Percentiles rank a stretch among this genome's conserved stretches.
phyloP scores from a whole-genome alignment of 2,329 filamentous ascomycete species.

The Alternaria conjuncta region DNA sequence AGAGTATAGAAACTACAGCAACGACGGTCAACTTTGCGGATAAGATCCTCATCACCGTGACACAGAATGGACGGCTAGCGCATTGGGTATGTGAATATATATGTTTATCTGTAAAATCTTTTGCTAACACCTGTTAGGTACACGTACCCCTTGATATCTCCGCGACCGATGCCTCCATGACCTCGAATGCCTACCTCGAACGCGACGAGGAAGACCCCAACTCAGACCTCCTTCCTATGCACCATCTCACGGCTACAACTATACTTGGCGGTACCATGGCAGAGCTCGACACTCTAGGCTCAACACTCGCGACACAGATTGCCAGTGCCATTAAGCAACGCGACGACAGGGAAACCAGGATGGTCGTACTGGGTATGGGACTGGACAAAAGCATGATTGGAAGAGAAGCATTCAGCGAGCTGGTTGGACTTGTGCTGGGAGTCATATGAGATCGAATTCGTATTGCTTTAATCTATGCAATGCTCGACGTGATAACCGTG shows the following conservation, averaged over 20 bases:
- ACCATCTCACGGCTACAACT: slow-evolving; percentile 84
- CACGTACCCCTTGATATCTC: slow-evolving; percentile 79
- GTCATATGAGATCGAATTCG: slow-evolving; percentile 33
- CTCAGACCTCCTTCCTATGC: slow-evolving; percentile 70
- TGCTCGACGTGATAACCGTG: slow-evolving; percentile 1
- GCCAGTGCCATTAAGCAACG: slow-evolving; percentile 78
- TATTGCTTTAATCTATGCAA: not conserved
- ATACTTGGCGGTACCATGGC: slow-evolving; percentile 82
- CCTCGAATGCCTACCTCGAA: slow-evolving; percentile 51
- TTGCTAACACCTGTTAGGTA: slow-evolving; percentile 57
- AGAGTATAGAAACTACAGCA: slow-evolving; percentile 73
- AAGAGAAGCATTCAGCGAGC: slow-evolving; percentile 51
- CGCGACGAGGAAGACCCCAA: slow-evolving; percentile 52
- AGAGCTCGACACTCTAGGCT: slow-evolving; percentile 81
- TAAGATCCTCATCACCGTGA: slow-evolving; percentile 88
- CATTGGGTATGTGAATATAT: slow-evolving; percentile 76
- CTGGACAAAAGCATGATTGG: slow-evolving; percentile 61
- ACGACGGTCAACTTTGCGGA: slow-evolving; percentile 79
- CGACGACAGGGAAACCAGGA: slow-evolving; percentile 66
- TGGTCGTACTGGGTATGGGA: slow-evolving; percentile 66
- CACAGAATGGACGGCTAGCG: slow-evolving; percentile 81
- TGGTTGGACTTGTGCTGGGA: slow-evolving; percentile 52
- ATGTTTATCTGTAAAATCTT: not conserved
- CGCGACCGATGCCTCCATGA: slow-evolving; percentile 67
- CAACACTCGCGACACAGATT: slow-evolving; percentile 88